phyloP scores from a whole-genome alignment of 805 yeast genomes.

The Wickerhamomyces bovis region DNA sequence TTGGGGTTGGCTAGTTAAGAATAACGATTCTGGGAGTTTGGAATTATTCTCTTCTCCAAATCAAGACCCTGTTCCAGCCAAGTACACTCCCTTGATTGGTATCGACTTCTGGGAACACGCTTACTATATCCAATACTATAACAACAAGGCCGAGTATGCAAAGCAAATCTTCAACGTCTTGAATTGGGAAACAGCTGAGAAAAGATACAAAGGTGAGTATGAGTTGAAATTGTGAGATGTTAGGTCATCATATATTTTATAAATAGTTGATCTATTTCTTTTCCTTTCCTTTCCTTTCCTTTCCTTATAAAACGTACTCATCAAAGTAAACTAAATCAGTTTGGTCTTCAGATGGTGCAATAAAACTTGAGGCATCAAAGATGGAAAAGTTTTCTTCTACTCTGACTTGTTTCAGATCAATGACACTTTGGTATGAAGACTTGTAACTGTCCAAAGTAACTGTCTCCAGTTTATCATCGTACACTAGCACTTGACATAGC shows the following conservation, averaged over 20 bases:
- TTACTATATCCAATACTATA: slow-evolving; percentile 46
- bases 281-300: background rate
- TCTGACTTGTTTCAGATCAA: slow-evolving; percentile 47
- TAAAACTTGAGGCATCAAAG: slow-evolving; percentile 36
- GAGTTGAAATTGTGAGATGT: slow-evolving; percentile 9
- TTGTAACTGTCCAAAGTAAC: slow-evolving; percentile 57
- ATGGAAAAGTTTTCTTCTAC: slow-evolving; percentile 30
- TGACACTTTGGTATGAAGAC: slow-evolving; percentile 78
- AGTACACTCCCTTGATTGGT: slow-evolving; percentile 39
- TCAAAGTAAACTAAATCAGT: slow-evolving; percentile 41
- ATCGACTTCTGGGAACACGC: slow-evolving; percentile 54
- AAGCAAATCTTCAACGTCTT: slow-evolving; percentile 46
- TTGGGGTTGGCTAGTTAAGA: slow-evolving; percentile 46
- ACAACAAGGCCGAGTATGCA: slow-evolving; percentile 43
- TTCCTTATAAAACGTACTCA: slow-evolving; percentile 34
- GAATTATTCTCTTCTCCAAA: slow-evolving; percentile 41
- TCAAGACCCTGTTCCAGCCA: slow-evolving; percentile 40
- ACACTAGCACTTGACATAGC: slow-evolving; percentile 80
- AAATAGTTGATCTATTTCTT: background rate
- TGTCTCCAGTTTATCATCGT: slow-evolving; percentile 78
- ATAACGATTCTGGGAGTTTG: slow-evolving; percentile 33
- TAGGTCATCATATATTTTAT: background rate
- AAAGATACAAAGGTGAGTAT: slow-evolving; percentile 27
- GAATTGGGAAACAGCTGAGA: slow-evolving; percentile 46
- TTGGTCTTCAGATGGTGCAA: slow-evolving; percentile 31